phyloP scores from a whole-genome alignment of 2,329 filamentous ascomycete genomes.

The Camptophora hylomeconis region DNA sequence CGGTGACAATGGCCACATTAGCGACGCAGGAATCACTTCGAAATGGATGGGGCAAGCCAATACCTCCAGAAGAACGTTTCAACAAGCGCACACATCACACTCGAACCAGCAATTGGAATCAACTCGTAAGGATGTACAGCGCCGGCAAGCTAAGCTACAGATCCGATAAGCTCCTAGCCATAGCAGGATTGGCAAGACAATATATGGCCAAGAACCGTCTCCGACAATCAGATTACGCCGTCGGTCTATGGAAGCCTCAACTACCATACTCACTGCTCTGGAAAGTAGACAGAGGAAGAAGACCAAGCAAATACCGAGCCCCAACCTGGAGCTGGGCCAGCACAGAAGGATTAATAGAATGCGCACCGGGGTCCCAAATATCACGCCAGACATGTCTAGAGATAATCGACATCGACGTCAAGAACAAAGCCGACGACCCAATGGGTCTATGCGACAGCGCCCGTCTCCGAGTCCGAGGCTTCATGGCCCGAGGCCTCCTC shows the following conservation, averaged over 20 bases:
- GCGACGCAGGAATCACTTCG: constrained; percentile 3
- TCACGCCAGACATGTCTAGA: constrained; percentile 16
- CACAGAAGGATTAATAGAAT: constrained; percentile 16
- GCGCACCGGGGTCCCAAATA: constrained; percentile 11
- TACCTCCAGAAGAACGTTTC: constrained; percentile 10
- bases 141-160: constrained; percentile 13
- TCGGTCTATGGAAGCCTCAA: constrained; percentile 15
- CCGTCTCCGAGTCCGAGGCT: constrained; percentile 14
- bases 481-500: constrained; percentile 15
- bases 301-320: constrained; percentile 14
- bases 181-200: constrained; percentile 15
- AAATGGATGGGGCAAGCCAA: constrained; percentile 5
- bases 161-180: constrained; percentile 16
- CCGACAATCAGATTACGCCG: constrained; percentile 14
- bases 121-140: constrained; percentile 17
- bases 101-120: constrained; percentile 16
- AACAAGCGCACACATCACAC: constrained; percentile 17
- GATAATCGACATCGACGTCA: constrained; percentile 13
- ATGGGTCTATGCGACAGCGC: constrained; percentile 13
- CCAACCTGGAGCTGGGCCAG: constrained; percentile 17
- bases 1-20: constrained; percentile 10
- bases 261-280: constrained; percentile 16
- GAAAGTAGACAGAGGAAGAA: constrained; percentile 10
- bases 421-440: constrained; percentile 11
- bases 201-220: constrained; percentile 15